phyloP scores from a whole-genome alignment of 805 yeast genomes.

The Grigorovia jiainica region DNA sequence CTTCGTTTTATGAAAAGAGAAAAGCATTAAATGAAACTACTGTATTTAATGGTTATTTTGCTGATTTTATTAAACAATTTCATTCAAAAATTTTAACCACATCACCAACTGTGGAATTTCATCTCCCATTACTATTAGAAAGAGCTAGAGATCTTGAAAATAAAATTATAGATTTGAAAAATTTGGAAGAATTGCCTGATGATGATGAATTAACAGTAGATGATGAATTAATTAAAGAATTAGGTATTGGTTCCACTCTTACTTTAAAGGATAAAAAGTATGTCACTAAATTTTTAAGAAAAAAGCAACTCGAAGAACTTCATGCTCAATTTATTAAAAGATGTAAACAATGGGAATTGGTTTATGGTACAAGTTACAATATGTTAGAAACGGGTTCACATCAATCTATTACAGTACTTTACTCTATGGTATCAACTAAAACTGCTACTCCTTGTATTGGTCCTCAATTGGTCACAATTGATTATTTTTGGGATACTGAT shows the following conservation, averaged over 20 bases:
- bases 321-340: slow-evolving; percentile 26
- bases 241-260: slow-evolving; percentile 23
- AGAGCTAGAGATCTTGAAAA: slow-evolving; percentile 47
- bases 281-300: slow-evolving; percentile 26
- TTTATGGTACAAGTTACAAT: slow-evolving; percentile 41
- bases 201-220: slow-evolving; percentile 11
- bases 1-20: slow-evolving; percentile 26
- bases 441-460: slow-evolving; percentile 90
- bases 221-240: slow-evolving; percentile 9
- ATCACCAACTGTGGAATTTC: slow-evolving; percentile 76
- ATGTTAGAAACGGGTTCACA: slow-evolving; percentile 63
- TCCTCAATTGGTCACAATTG: slow-evolving; percentile 75
- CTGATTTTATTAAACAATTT: slow-evolving; percentile 33
- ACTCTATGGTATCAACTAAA: slow-evolving; percentile 72
- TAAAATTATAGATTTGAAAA: slow-evolving; percentile 22
- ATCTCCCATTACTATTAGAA: slow-evolving; percentile 53
- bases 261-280: slow-evolving; percentile 26
- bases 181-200: slow-evolving; percentile 20
- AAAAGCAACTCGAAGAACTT: slow-evolving; percentile 24
- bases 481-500: slow-evolving; percentile 85
- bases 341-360: slow-evolving; percentile 60
- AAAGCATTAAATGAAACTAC: slow-evolving; percentile 12
- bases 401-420: slow-evolving; percentile 68
- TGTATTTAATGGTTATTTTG: slow-evolving; percentile 25
- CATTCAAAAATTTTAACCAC: slow-evolving; percentile 55